Base-by-base conservation (phyloP, 2,329 filamentous ascomycete species). In the Aspergillus quadrilineatus region DNA sequence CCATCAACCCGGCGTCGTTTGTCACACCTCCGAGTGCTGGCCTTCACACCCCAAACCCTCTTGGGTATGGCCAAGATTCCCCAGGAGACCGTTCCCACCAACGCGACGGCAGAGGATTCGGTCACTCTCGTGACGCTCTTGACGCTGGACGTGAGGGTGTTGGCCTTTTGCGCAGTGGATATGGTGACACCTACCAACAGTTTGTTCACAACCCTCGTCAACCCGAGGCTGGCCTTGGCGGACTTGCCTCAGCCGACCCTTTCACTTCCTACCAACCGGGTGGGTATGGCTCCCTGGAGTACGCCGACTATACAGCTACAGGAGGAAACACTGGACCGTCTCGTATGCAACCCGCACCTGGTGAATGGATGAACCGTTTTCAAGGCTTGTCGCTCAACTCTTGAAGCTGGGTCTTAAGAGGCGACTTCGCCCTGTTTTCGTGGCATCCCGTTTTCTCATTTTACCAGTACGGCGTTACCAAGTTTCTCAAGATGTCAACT, bases 1-100 rank as follows among this genome's bases (percentile, higher is more conserved):
- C 94, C 4, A 96, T 99, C 74, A 99, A 99, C 71, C 94, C 94
- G 6, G 94, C 93, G 4, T 97, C 93, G 0, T 97, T 97, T 73
- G 89, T 89, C 26, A 92, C 87, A 1, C 69, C 70, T 60, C 89
- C 89, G 15, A 86, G 85, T 3, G 79, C 90, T 48, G 88, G 88
- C 28, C 78, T 92, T 22, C 86, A 88, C 69, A 85, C 87, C 2
- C 85, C 88, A 1, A 87, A 86, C 26, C 85, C 85, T 26, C 82
- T 89, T n/a, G 82, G 81, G 77, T 85, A 68, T 55, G 72, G 70
- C 47, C 70, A 70, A 43, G 77, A 72, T 68, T 58, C 64, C 50
- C 65, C 66, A 61, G 65, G 60, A 50, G 77, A 73, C 50, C 77
- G 77, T 50, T 69, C 75, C 45, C 76, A 76, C 53, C 74, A 74